Evolutionary conservation across 2,329 filamentous ascomycete species (phyloP), one percentile per base, ranked within the genome.

Genomic region (Pleomassaria siparia): DNA sequence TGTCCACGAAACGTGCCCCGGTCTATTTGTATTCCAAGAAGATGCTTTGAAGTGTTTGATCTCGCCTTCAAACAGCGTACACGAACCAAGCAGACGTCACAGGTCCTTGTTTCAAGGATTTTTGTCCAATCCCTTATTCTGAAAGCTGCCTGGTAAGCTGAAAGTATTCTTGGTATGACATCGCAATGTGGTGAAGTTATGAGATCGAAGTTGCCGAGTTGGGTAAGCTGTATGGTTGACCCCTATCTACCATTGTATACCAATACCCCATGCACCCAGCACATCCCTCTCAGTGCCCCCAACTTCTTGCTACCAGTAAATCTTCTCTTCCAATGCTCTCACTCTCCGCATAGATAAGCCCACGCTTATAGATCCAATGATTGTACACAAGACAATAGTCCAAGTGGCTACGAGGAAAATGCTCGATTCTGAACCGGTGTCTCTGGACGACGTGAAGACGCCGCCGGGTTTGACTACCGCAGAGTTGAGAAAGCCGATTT

Each of bases 401-500:
- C 79, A 82, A 0, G 78, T 79, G 1, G 78, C 75, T 0, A 80
- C 70, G 2, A 82, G 63, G 49, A 80, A 83, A 0, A 79, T 72
- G 28, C 80, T 74, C 0, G 75, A 74, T 13, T 66, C 64, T 2
- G 52, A 58, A 6, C 51, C 47, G 1, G 46, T 45, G 15, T 43
- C 48, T 8, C 40, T 37, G 1, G 56, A 45, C 5, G 56, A 51
- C 1, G 65, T 64, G 49, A 81, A 81, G 10, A 81, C 72, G 0
- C 77, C 76, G 12, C 74, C 71, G 4, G 70, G 77, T 58, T 88
- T 78, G 0, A 86, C 86, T 0, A 91, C 67, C 0, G 85, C 82
- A 1, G 85, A 84, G 51, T 94, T 89, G 35, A 92, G 67, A 51
- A 90, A 90, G 0, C 88, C 87, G 26, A 92, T 89, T 64, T 94